Conservation (phyloP, 495 filamentous ascomycete genomes). For the Penicillium salamii region DNA sequence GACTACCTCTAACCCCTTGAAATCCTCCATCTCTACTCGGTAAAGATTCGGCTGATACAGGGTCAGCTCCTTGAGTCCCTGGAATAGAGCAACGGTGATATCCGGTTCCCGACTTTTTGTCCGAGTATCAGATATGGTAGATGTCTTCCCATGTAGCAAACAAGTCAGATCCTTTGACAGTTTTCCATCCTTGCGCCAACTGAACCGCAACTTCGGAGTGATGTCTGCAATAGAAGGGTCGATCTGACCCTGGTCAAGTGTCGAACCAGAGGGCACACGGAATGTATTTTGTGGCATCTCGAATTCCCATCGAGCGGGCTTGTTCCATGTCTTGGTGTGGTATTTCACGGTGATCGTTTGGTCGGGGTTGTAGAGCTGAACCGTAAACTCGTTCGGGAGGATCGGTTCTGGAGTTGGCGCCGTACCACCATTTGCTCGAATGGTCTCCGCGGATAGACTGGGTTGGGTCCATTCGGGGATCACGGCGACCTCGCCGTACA, state of each 20-base stretch:
- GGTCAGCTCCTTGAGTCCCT: conserved; percentile 65
- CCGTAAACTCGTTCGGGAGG: conserved; percentile 70
- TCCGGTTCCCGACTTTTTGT: conserved; percentile 86
- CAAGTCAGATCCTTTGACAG: conserved; percentile 82
- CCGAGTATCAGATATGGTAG: conserved; percentile 57
- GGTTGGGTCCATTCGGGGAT: conserved; percentile 82
- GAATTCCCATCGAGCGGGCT: conserved; percentile 81
- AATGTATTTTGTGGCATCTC: conserved; percentile 88
- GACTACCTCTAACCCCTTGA: conserved; percentile 88
- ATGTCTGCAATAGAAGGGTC: conserved; percentile 65
- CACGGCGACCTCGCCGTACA: conserved; percentile 85
- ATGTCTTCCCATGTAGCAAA: conserved; percentile 71
- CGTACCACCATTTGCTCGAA: conserved; percentile 67
- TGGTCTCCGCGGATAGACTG: conserved; percentile 72
- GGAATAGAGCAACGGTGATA: conserved; percentile 84
- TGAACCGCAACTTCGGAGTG: conserved; percentile 79
- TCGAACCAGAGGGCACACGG: conserved; percentile 69
- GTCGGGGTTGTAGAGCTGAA: conserved; percentile 94
- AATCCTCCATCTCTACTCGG: conserved; percentile 88
- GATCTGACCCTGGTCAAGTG: conserved; percentile 70
- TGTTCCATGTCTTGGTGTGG: conserved; percentile 72
- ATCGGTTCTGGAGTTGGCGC: conserved; percentile 71
- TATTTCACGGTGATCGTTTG: conserved; percentile 71
- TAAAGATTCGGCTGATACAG: conserved; percentile 91
- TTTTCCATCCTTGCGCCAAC: conserved; percentile 88